Percentiles rank a stretch among this genome's conserved stretches.
These are phyloP conservation scores for Populus trichocarpa DNA, from an alignment of 441 rosid genomes.

Conservation along the genomic window DNA sequence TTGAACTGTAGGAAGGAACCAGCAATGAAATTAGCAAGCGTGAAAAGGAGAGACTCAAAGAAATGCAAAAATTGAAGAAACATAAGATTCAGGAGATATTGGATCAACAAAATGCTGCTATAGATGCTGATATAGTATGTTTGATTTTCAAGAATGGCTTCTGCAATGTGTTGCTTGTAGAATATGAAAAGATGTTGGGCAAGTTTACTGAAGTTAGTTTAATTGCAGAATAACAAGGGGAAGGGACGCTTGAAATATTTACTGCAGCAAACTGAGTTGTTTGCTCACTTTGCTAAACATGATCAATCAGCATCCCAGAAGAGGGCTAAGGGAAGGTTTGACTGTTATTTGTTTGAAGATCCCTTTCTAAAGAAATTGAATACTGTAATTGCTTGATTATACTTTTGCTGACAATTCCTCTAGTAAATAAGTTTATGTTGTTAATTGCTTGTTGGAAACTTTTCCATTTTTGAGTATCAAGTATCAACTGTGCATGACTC, in stretches of 20 bases:
- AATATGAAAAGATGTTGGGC: background rate
- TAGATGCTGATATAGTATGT: conserved; percentile 89
- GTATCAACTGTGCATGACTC: background rate
- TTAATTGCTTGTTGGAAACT: background rate
- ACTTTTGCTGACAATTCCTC: background rate
- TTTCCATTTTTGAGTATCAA: background rate
- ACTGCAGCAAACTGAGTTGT: conserved; percentile 94
- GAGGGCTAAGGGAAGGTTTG: conserved; percentile 83
- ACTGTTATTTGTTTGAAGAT: background rate
- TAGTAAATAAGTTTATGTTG: too few species aligned
- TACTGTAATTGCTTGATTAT: background rate
- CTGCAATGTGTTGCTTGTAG: background rate
- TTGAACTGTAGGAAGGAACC: conserved; percentile 45
- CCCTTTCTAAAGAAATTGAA: background rate
- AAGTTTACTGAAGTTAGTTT: conserved; percentile 13
- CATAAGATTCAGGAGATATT: conserved; percentile 91
- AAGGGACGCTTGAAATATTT: conserved; percentile 91
- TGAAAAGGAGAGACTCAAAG: conserved; percentile 31
- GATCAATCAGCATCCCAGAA: conserved; percentile 73
- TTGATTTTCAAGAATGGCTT: background rate
- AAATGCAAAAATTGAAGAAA: conserved; percentile 84
- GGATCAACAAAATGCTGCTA: conserved; percentile 87
- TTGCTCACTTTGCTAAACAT: conserved; percentile 95
- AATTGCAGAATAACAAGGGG: conserved; percentile 71
- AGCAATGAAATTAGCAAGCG: conserved; percentile 60